Base-by-base conservation (phyloP, 2,329 filamentous ascomycete genomes). In the Trichoderma citrinoviride region DNA sequence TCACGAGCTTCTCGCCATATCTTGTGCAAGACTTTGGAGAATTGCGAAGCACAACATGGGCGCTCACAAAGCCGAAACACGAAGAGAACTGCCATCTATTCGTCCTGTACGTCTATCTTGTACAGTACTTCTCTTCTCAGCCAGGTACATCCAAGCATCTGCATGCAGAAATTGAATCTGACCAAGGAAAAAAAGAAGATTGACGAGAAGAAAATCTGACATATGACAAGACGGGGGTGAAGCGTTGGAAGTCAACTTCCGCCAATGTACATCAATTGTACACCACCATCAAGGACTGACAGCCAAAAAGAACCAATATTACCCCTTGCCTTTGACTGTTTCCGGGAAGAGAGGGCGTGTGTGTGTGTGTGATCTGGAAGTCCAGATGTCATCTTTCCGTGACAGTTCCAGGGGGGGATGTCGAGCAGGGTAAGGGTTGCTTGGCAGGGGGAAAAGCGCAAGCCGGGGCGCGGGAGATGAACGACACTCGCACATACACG, bases 311-410 rank as follows among this genome's bases (percentile, higher is more conserved):
- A 21, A 21, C 17, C 17, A 40, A 29, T 12, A 12, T 43, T 61
- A 52, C 57, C 57, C 46, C 57, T 61, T 46, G 46, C 6, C 27
- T 43, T 40, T 43, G 50, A 52, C 57, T 61, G 33, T 43, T 61
- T 61, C 23, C 7, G 33, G 46, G 46, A 52, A 14, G 33, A 5
- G 5, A 12, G 14, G 12, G 57, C n/a, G n/a, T n/a, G n/a, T n/a
- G n/a, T n/a, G 29, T 17, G 46, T 37, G 57, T 52, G 46, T 27
- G n/a, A 17, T 50, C 12, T 19, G 33, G 17, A 25, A 29, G 5
- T 1, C 7, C 23, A 10, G 37, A 21, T 50, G 46, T 33, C 46
- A 37, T 12, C 29, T 0, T 37, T 14, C 10, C 14, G 33, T 37
- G 33, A 12, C 53, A 41, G 21, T 41, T 55, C 53, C 15, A 37